A percentile compares a stretch with the other conserved stretches of the same genome.
phyloP scores from a whole-genome alignment of 139 green algal genomes.

The Tetradesmus lagerheimii region DNA sequence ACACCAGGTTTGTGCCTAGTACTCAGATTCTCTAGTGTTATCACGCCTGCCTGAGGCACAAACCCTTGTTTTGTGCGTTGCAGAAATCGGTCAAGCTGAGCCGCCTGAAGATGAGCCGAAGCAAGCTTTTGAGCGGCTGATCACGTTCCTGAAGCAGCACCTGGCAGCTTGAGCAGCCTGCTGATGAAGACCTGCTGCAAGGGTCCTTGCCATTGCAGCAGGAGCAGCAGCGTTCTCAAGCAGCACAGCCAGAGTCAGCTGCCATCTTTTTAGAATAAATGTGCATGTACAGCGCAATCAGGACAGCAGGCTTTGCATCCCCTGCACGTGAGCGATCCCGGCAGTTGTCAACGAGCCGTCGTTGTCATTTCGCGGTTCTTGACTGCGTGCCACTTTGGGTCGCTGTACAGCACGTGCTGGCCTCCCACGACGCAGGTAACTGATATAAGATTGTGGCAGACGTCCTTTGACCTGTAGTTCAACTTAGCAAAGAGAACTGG shows the following conservation, averaged over 20 bases:
- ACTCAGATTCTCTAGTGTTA: no score
- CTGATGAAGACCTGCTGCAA: neutral
- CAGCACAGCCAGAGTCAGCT: neutral
- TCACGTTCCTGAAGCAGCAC: constrained; percentile 50
- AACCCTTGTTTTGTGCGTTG: neutral
- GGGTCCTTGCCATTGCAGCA: neutral
- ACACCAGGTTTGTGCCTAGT: no score
- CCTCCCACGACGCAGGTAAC: neutral
- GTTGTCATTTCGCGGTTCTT: neutral
- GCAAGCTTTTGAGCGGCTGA: constrained; percentile 44
- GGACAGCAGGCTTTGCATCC: no score
- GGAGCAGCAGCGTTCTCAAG: neutral
- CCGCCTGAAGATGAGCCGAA: constrained; percentile 44
- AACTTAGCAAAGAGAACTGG: neutral
- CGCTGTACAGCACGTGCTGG: neutral
- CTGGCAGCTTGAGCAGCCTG: neutral
- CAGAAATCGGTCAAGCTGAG: constrained; percentile 42
- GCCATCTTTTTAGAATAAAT: neutral
- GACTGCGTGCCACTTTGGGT: neutral
- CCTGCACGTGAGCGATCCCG: neutral
- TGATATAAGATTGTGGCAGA: neutral
- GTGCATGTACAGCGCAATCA: no score
- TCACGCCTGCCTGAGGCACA: neutral
- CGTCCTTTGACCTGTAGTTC: neutral
- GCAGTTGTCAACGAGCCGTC: neutral